Evolutionary conservation across 805 yeast genomes (phyloP).

Genomic region (Millerago galiae): DNA sequence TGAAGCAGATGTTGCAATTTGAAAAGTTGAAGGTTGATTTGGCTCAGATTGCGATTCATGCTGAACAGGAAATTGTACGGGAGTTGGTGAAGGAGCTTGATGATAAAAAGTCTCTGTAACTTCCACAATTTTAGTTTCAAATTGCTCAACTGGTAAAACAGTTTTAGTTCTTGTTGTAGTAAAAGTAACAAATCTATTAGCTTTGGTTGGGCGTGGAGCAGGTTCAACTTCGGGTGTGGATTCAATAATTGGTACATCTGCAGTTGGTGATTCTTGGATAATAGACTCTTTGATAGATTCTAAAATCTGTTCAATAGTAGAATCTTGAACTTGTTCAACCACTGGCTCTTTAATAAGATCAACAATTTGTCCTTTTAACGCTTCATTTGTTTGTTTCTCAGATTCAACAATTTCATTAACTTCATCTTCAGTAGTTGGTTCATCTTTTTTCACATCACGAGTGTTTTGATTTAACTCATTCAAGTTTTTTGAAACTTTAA

Average conservation of each 20-base stretch:
- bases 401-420: not conserved
- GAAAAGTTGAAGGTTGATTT: not conserved
- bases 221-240: not conserved
- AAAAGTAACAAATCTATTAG: not conserved
- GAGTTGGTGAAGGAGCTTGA: not conserved
- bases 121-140: not conserved
- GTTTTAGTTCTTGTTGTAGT: not conserved
- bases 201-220: not conserved
- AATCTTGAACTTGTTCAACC: too few species aligned
- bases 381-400: not conserved
- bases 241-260: not conserved
- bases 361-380: not conserved
- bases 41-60: too few species aligned
- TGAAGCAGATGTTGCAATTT: not conserved
- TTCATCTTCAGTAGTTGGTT: not conserved
- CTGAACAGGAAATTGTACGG: not conserved
- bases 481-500: slow-evolving; percentile 5
- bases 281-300: too few species aligned
- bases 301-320: not conserved
- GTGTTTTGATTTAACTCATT: slow-evolving; percentile 2
- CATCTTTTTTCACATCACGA: not conserved
- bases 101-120: not conserved
- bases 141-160: not conserved
- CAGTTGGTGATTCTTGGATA: not conserved
- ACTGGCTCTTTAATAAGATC: not conserved